phyloP scores from a whole-genome alignment of 352 stramenopile species.

The Phytophthora vignae region DNA sequence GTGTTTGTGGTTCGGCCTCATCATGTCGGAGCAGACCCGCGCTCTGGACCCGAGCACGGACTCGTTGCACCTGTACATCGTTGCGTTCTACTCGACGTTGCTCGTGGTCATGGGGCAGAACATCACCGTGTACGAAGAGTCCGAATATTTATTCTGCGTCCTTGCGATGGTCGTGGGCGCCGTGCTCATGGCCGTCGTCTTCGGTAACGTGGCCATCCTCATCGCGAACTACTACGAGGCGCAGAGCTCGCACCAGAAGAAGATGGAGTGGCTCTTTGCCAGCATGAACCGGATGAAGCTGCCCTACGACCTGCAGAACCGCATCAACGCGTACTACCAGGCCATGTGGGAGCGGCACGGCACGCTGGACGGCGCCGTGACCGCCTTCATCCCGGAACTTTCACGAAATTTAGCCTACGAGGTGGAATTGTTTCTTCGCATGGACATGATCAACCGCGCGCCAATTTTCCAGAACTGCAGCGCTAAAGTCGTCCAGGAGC shows the following conservation, averaged over 20 bases:
- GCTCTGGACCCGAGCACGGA: conserved; percentile 37
- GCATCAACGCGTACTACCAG: conserved; percentile 89
- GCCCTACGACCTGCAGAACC: conserved; percentile 79
- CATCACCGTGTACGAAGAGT: conserved; percentile 68
- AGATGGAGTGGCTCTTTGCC: conserved; percentile 89
- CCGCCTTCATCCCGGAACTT: conserved; percentile 80
- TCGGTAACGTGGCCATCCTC: conserved; percentile 87
- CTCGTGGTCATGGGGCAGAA: conserved; percentile 88
- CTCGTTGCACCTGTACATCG: conserved; percentile 59
- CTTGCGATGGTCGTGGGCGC: conserved; percentile 74
- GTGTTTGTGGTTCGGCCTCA: conserved; percentile 77
- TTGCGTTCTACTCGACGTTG: conserved; percentile 73
- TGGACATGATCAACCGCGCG: conserved; percentile 90
- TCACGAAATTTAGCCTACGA: conserved; percentile 86
- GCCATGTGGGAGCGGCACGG: conserved; percentile 88
- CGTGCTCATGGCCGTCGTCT: conserved; percentile 87
- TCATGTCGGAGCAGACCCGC: conserved; percentile 67
- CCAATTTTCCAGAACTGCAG: conserved; percentile 87
- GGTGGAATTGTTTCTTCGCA: conserved; percentile 83
- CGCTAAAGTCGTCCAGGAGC: conserved; percentile 83
- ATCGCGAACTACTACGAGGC: conserved; percentile 90
- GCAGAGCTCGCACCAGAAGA: conserved; percentile 85
- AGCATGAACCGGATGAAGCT: conserved; percentile 87
- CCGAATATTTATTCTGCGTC: conserved; percentile 81
- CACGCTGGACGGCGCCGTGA: conserved; percentile 78